A percentile compares a stretch with the other conserved stretches of the same genome.
These are phyloP conservation scores for Acer saccharum DNA, from an alignment of 345 rosid species.

Conservation along the genomic window DNA sequence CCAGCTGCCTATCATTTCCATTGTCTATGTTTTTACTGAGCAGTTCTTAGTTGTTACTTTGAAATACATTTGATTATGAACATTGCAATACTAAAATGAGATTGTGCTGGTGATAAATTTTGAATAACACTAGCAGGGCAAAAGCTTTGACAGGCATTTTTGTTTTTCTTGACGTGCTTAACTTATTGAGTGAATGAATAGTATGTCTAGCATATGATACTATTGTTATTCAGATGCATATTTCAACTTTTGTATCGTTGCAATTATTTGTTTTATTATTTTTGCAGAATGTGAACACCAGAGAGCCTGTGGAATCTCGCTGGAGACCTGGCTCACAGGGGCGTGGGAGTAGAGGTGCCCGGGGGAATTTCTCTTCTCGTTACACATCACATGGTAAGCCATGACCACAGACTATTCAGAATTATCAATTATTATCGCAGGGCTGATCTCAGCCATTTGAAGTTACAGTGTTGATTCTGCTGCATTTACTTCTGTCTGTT, in stretches of 20 bases:
- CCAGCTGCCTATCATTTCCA: neutral
- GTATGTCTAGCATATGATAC: constrained; percentile 3
- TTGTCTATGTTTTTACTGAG: neutral
- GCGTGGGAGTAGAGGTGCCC: constrained; percentile 65
- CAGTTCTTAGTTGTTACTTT: neutral
- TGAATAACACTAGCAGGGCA: neutral
- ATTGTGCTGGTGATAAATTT: neutral
- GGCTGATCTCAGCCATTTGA: constrained; percentile 8
- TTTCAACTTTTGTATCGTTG: constrained; percentile 17
- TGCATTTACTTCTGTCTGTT: constrained; percentile 13
- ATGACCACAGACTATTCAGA: constrained; percentile 6
- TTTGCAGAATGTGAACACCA: constrained; percentile 57
- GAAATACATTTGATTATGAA: neutral
- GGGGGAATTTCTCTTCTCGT: constrained; percentile 51
- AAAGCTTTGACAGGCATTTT: neutral
- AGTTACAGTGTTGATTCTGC: constrained; percentile 10
- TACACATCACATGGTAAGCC: constrained; percentile 60
- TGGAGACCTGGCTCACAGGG: constrained; percentile 69
- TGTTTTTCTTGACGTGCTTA: neutral
- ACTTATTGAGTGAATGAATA: neutral
- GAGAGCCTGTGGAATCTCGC: constrained; percentile 69
- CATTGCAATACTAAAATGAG: neutral
- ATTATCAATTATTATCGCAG: constrained; percentile 15
- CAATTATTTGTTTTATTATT: constrained; percentile 12
- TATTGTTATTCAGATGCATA: constrained; percentile 10